These are phyloP conservation scores for Marsdenia floribunda DNA, from an alignment of 257 asterid genomes.

Conservation along the genomic window DNA sequence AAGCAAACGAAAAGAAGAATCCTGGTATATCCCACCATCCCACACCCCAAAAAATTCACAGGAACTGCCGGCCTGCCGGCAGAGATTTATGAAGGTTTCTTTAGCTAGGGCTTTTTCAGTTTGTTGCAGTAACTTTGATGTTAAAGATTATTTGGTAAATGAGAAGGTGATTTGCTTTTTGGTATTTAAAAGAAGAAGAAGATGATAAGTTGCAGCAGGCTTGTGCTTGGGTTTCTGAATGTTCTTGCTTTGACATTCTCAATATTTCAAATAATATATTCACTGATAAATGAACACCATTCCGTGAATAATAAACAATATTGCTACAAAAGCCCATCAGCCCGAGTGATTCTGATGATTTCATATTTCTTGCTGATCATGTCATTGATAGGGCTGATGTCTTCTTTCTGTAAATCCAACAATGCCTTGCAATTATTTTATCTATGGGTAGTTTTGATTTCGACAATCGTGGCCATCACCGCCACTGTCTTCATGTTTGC, in stretches of 20 bases:
- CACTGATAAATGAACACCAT: conserved; percentile 3
- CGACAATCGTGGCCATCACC: conserved; percentile 9
- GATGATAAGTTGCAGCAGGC: conserved; percentile 19
- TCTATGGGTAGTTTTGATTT: conserved; percentile 14
- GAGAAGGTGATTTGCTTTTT: background rate
- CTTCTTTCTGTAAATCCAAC: conserved; percentile 13
- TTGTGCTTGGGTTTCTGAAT: conserved; percentile 21
- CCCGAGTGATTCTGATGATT: conserved; percentile 6
- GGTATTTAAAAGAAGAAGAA: background rate
- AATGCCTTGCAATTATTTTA: conserved; percentile 13
- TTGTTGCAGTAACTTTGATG: background rate
- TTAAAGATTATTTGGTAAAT: background rate
- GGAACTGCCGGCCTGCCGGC: background rate
- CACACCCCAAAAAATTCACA: background rate
- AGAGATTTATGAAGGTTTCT: background rate
- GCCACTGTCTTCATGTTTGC: conserved; percentile 12
- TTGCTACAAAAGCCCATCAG: conserved; percentile 4
- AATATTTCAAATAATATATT: conserved; percentile 14
- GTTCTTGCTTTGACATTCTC: conserved; percentile 18
- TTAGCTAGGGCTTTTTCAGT: background rate
- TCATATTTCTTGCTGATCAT: conserved; percentile 15
- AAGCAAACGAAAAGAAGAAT: background rate
- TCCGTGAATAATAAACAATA: conserved; percentile 1
- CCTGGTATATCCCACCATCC: background rate
- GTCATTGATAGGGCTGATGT: conserved; percentile 20